These are phyloP conservation scores for Hysterium pulicare DNA, from an alignment of 2,329 filamentous ascomycete species.

Conservation along the genomic window DNA sequence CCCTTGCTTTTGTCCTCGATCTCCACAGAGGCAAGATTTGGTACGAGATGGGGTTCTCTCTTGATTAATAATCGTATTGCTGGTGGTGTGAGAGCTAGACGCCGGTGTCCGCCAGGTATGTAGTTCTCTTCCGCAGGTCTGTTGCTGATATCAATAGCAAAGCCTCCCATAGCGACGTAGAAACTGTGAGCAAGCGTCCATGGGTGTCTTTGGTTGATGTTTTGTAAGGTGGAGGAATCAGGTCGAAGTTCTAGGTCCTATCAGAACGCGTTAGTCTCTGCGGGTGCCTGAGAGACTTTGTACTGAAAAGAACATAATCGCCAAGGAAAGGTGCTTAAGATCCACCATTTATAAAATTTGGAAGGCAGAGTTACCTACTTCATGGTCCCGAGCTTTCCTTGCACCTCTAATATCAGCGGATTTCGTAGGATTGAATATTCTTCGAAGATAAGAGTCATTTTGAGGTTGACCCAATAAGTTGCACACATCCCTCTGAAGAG, in stretches of 20 bases:
- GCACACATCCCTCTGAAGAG: not conserved
- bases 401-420: too few relatives aligned
- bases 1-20: constrained; percentile 8
- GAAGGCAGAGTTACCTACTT: not conserved
- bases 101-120: not conserved
- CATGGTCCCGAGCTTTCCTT: too few relatives aligned
- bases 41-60: constrained; percentile 2
- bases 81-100: constrained; percentile 5
- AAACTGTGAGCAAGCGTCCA: constrained; percentile 16
- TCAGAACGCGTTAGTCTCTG: not conserved
- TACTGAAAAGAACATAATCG: too few relatives aligned
- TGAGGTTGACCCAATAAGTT: not conserved
- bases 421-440: too few relatives aligned
- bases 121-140: not conserved
- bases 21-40: not conserved
- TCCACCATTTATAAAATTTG: not conserved
- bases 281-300: not conserved
- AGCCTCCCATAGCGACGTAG: constrained; percentile 16
- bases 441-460: too few relatives aligned
- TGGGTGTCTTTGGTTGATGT: not conserved
- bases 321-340: too few relatives aligned
- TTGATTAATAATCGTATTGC: constrained; percentile 5
- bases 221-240: not conserved
- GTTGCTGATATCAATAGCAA: constrained; percentile 5
- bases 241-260: not conserved